Evolutionary conservation across 2,329 filamentous ascomycete genomes (phyloP).

Genomic region (Dactylellina cionopaga): DNA sequence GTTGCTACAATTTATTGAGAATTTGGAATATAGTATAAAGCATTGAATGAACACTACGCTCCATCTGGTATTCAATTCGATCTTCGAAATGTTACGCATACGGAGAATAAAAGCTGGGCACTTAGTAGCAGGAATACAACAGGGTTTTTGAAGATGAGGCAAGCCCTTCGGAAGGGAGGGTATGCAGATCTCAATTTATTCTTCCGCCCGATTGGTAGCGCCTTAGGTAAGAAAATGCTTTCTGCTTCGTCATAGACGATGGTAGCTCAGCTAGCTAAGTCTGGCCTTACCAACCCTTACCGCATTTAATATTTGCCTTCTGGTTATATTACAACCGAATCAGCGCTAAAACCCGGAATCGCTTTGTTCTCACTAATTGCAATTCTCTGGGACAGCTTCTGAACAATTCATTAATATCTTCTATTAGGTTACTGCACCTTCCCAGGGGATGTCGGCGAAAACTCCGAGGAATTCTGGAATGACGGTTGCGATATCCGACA

Average conservation of each 20-base stretch:
- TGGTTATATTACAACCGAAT: too few relatives aligned
- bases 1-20: not conserved
- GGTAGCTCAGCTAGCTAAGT: not conserved
- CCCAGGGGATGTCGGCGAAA: not conserved
- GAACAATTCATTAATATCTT: not conserved
- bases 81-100: conserved; percentile 10
- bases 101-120: conserved; percentile 19
- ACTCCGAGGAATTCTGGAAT: conserved; percentile 15
- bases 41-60: conserved; percentile 27
- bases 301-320: too few relatives aligned
- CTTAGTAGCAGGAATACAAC: not conserved
- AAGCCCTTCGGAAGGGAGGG: conserved; percentile 7
- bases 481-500: conserved; percentile 44
- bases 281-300: too few relatives aligned
- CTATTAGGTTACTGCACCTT: conserved; percentile 36
- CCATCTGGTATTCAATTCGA: conserved; percentile 17
- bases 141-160: conserved; percentile 9
- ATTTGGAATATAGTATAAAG: conserved; percentile 1
- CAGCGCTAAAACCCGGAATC: too few relatives aligned
- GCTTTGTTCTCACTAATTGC: too few relatives aligned
- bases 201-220: conserved; percentile 12
- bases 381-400: too few relatives aligned
- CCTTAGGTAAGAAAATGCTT: conserved; percentile 5
- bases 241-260: not conserved
- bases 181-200: conserved; percentile 31